phyloP scores from a whole-genome alignment of 140 eudicot species.

The Flaveria floridana region DNA sequence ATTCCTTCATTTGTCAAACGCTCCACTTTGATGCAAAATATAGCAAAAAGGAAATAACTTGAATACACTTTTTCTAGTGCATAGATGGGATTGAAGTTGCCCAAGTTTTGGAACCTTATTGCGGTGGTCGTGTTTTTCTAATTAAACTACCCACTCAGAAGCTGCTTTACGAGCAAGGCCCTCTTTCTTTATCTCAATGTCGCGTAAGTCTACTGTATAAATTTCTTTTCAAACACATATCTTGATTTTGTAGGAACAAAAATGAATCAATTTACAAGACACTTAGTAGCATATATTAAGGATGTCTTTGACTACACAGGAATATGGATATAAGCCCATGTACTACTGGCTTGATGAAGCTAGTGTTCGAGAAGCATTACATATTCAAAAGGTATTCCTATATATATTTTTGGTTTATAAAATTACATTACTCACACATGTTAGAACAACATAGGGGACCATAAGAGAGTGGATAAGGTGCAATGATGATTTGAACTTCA shows the following conservation, averaged over 20 bases:
- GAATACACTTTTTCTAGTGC: conserved; percentile 23
- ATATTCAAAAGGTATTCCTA: conserved; percentile 36
- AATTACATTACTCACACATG: neutral
- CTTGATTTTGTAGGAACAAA: neutral
- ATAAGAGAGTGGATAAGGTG: too few species aligned
- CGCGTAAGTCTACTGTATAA: conserved; percentile 23
- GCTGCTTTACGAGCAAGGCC: neutral
- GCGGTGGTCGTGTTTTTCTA: conserved; percentile 3
- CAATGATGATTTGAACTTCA: too few species aligned
- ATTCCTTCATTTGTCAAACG: neutral
- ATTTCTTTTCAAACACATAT: neutral
- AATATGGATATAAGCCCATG: conserved; percentile 27
- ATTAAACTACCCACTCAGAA: conserved; percentile 21
- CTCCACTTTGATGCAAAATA: too few species aligned
- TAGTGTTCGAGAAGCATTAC: conserved; percentile 47
- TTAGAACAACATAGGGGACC: conserved; percentile 38
- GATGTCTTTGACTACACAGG: conserved; percentile 15
- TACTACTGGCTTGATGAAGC: conserved; percentile 35
- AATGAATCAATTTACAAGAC: neutral
- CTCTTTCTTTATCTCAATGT: conserved; percentile 17
- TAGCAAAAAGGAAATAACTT: neutral
- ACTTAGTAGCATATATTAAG: neutral
- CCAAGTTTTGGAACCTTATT: conserved; percentile 33
- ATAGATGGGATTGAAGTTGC: conserved; percentile 18
- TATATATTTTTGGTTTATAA: neutral